Evolutionary conservation across 2,329 filamentous ascomycete genomes (phyloP).

Genomic region (Aspergillus amoenus): DNA sequence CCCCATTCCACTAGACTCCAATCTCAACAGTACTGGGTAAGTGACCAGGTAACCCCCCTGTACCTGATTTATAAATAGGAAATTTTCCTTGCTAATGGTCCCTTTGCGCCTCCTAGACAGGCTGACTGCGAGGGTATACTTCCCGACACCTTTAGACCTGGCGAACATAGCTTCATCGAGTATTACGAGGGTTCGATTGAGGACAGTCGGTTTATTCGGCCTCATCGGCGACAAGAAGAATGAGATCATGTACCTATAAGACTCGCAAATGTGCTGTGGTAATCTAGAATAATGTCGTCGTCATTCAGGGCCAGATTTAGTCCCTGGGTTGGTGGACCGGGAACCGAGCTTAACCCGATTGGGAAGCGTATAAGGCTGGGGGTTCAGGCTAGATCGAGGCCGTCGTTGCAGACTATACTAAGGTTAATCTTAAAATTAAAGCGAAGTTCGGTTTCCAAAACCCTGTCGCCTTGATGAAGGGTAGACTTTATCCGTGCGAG

Average conservation of each 20-base stretch:
- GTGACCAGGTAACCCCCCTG: no score
- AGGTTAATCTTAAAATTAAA: slow-evolving; percentile 15
- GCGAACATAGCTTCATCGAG: neutral
- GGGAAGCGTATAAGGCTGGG: neutral
- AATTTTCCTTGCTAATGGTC: neutral
- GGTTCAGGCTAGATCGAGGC: neutral
- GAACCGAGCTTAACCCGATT: neutral
- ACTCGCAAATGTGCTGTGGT: neutral
- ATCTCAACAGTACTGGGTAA: neutral
- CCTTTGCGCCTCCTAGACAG: neutral
- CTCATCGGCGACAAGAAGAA: neutral
- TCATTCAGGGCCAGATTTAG: neutral
- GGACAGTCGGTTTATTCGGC: neutral
- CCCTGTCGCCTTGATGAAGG: neutral
- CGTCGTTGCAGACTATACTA: slow-evolving; percentile 3
- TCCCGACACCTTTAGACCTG: neutral
- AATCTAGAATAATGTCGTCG: neutral
- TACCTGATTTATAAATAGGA: neutral
- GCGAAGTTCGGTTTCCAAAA: neutral
- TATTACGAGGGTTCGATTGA: neutral
- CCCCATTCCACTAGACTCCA: neutral
- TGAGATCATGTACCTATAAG: neutral
- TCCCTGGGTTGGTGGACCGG: neutral
- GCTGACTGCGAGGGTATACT: neutral
- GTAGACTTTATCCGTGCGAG: neutral